Percentiles rank a stretch among this genome's conserved stretches.
Evolutionary conservation across 129 eudicot species (phyloP).

Genomic region (Lactuca sativa): DNA sequence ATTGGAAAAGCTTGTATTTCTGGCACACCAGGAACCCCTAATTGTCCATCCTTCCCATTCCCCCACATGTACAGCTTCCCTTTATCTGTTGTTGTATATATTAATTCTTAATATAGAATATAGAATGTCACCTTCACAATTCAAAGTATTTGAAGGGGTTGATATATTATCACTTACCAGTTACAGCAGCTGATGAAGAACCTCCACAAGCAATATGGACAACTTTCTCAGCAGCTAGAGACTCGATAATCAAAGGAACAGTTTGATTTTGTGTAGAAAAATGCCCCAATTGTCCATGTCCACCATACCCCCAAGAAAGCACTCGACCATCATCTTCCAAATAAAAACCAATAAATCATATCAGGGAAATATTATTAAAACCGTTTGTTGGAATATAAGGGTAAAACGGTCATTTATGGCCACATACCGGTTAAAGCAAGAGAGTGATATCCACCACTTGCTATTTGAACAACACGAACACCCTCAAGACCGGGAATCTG

Average conservation of each 20-base stretch:
- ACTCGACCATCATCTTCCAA: constrained; percentile 76
- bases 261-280: constrained; percentile 68
- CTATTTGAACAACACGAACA: constrained; percentile 70
- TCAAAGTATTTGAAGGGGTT: too few species aligned
- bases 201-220: constrained; percentile 92
- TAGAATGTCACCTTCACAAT: too few species aligned
- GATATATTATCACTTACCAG: too few species aligned
- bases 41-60: constrained; percentile 70
- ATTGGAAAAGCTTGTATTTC: constrained; percentile 76
- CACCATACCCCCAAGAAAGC: constrained; percentile 96
- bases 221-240: constrained; percentile 66
- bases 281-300: constrained; percentile 94
- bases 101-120: not conserved
- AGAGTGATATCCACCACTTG: constrained; percentile 98
- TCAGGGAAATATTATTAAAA: not conserved
- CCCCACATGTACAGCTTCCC: constrained; percentile 99
- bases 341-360: not conserved
- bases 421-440: constrained; percentile 86
- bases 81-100: constrained; percentile 49
- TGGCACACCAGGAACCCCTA: constrained; percentile 86
- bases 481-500: constrained; percentile 58
- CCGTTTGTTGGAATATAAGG: too few species aligned
- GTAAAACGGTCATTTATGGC: too few species aligned
- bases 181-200: constrained; percentile 92
- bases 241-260: constrained; percentile 60